Conservation (phyloP, 1,284 basidiomycete genomes). For the Rhodotorula glutinis region DNA sequence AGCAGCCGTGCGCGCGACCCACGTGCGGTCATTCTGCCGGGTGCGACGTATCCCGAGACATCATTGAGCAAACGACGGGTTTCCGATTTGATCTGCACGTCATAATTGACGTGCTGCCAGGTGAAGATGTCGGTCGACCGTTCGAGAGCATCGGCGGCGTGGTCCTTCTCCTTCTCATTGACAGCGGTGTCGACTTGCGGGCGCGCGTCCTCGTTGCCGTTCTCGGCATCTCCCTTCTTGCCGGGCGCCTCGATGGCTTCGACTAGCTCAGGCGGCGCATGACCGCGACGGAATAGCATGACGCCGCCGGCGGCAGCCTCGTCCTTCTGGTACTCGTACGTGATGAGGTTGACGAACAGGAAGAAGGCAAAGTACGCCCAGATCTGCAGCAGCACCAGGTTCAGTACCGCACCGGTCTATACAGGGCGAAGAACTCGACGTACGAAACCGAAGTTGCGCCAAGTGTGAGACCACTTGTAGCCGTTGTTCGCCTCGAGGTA, state of each 20-base stretch:
- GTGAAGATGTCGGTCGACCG: slow-evolving; percentile 51
- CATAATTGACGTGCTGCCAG: slow-evolving; percentile 51
- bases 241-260: slow-evolving; percentile 29
- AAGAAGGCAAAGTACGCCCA: slow-evolving; percentile 55
- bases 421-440: slow-evolving; percentile 40
- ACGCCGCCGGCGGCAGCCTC: slow-evolving; percentile 33
- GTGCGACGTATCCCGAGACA: slow-evolving; percentile 74
- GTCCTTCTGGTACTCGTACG: slow-evolving; percentile 39
- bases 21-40: slow-evolving; percentile 63
- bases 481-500: slow-evolving; percentile 59
- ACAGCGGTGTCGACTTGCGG: slow-evolving; percentile 6
- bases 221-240: slow-evolving; percentile 14
- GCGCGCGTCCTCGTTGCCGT: slow-evolving; percentile 8
- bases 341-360: slow-evolving; percentile 56
- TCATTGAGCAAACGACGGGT: slow-evolving; percentile 66
- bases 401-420: background rate
- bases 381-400: slow-evolving; percentile 1
- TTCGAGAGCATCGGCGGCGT: slow-evolving; percentile 37
- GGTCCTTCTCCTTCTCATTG: slow-evolving; percentile 26
- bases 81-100: slow-evolving; percentile 59
- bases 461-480: slow-evolving; percentile 63
- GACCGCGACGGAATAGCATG: slow-evolving; percentile 38
- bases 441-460: slow-evolving; percentile 59
- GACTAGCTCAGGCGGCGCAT: slow-evolving; percentile 31
- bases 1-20: no score